phyloP scores from a whole-genome alignment of 225 moss, liverwort and hornwort genomes.

The Anthoceros angustus region DNA sequence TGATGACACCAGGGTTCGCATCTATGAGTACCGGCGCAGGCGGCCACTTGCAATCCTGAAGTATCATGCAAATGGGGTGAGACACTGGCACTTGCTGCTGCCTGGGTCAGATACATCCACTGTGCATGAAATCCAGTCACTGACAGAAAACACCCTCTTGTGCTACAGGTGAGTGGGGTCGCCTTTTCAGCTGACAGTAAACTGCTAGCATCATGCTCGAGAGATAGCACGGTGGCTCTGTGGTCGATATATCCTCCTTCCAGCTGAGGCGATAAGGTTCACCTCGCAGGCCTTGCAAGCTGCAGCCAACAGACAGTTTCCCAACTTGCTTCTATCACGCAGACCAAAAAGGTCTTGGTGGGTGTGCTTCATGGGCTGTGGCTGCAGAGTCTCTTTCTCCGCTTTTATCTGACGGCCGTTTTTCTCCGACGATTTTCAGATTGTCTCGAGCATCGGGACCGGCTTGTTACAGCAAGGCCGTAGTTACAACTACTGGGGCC shows the following conservation, averaged over 20 bases:
- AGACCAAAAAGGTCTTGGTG: too few species aligned
- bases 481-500: too few species aligned
- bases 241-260: slow-evolving; percentile 46
- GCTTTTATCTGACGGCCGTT: too few species aligned
- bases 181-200: slow-evolving; percentile 37
- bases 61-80: slow-evolving; percentile 39
- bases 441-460: too few species aligned
- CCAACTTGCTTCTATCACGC: too few species aligned
- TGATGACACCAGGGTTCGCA: slow-evolving; percentile 38
- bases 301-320: too few species aligned
- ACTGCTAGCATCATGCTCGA: slow-evolving; percentile 40
- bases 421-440: too few species aligned
- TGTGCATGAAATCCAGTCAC: too few species aligned
- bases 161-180: slow-evolving; percentile 35
- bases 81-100: background rate
- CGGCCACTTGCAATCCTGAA: slow-evolving; percentile 68
- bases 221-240: slow-evolving; percentile 39
- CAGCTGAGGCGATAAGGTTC: background rate
- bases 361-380: too few species aligned
- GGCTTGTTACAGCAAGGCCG: too few species aligned
- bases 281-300: background rate
- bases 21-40: slow-evolving; percentile 53
- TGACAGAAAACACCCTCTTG: background rate
- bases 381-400: too few species aligned
- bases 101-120: too few species aligned